Evolutionary conservation across 2,329 filamentous ascomycete species (phyloP).

Genomic region (Salinomyces thailandicus): DNA sequence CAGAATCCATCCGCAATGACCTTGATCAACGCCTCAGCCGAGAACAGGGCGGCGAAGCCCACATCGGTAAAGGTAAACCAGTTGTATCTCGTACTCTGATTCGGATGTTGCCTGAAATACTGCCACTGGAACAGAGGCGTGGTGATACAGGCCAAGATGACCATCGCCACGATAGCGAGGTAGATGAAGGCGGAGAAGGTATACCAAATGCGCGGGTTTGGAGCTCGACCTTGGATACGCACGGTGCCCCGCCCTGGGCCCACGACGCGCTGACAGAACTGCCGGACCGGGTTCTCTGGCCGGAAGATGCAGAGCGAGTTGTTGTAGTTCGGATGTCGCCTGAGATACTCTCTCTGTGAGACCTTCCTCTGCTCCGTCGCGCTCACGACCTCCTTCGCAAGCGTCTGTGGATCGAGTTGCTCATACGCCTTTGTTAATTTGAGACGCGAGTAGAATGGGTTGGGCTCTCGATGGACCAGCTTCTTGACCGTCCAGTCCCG

Average conservation of each 20-base stretch:
- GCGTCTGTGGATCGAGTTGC: constrained; percentile 68
- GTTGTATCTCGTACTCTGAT: constrained; percentile 47
- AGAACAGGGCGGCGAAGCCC: constrained; percentile 80
- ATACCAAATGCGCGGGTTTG: constrained; percentile 86
- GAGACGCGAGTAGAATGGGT: constrained; percentile 86
- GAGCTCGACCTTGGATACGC: constrained; percentile 79
- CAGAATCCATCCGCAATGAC: constrained; percentile 90
- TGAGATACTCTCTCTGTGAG: constrained; percentile 83
- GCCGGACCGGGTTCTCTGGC: constrained; percentile 66
- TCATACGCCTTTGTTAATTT: constrained; percentile 62
- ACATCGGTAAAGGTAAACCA: constrained; percentile 96
- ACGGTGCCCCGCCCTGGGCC: constrained; percentile 80
- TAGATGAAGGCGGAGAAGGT: constrained; percentile 90
- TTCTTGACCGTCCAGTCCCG: constrained; percentile 9
- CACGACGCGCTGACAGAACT: constrained; percentile 77
- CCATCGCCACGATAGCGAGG: constrained; percentile 90
- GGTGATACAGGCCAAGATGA: constrained; percentile 86
- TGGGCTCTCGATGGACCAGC: constrained; percentile 53
- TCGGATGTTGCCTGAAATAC: constrained; percentile 47
- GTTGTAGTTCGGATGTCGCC: constrained; percentile 82
- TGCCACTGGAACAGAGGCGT: constrained; percentile 89
- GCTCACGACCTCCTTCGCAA: constrained; percentile 83
- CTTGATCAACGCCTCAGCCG: constrained; percentile 78
- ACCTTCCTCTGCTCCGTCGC: constrained; percentile 73
- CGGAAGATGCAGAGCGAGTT: constrained; percentile 80